These are phyloP conservation scores for Acorus calamus DNA, from an alignment of 106 monocot genomes.

Conservation along the genomic window DNA sequence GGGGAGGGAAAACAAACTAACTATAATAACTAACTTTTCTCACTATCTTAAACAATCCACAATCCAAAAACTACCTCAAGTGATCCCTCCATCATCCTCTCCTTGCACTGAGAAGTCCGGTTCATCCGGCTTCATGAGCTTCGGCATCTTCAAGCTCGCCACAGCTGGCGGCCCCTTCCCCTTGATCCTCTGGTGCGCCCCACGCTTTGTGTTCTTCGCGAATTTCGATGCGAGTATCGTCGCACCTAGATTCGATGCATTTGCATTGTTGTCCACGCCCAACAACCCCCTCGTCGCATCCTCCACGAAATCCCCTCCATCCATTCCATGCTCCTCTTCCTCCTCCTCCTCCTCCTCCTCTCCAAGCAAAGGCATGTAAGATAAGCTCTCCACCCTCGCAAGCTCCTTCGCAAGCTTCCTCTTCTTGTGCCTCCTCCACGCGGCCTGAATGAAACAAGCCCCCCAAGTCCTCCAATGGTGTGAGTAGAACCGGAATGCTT, in stretches of 20 bases:
- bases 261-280: not conserved
- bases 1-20: no score
- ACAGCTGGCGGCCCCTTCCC: conserved; percentile 5
- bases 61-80: no score
- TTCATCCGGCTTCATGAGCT: conserved; percentile 74
- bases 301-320: conserved; percentile 12
- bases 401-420: conserved; percentile 61
- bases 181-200: conserved; percentile 21
- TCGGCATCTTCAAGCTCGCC: conserved; percentile 60
- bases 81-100: conserved; percentile 15
- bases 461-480: conserved; percentile 81
- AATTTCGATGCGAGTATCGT: conserved; percentile 68
- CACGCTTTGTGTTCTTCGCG: conserved; percentile 60
- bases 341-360: conserved; percentile 2
- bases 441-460: conserved; percentile 57
- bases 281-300: conserved; percentile 2
- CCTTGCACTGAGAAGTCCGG: conserved; percentile 56
- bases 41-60: no score
- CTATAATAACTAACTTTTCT: no score
- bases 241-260: conserved; percentile 29
- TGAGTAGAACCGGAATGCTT: conserved; percentile 65
- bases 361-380: conserved; percentile 12
- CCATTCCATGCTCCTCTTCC: conserved; percentile 4
- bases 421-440: conserved; percentile 62
- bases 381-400: conserved; percentile 37